Evolutionary conservation across 257 asterid species (phyloP).

Genomic region (Solanum sitiens): DNA sequence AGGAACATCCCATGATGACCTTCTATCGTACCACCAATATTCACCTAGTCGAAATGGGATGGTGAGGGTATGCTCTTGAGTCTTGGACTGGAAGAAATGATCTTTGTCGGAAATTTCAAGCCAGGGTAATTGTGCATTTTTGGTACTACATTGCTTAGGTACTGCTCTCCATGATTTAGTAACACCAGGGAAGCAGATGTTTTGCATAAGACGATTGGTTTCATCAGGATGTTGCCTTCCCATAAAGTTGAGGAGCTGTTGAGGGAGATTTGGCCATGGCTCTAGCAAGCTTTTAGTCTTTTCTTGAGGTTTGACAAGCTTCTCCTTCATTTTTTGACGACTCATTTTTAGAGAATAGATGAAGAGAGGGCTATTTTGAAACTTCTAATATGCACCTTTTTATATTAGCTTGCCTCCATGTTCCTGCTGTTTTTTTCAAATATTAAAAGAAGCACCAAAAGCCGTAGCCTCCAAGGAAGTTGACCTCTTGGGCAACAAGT

Average conservation of each 20-base stretch:
- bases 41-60: conserved; percentile 2
- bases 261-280: conserved; percentile 1
- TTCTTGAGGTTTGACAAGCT: background rate
- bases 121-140: background rate
- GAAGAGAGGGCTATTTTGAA: background rate
- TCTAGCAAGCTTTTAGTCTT: background rate
- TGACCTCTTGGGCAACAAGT: background rate
- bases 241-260: background rate
- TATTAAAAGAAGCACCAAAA: background rate
- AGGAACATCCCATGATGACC: background rate
- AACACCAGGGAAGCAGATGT: background rate
- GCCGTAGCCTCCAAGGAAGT: background rate
- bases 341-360: background rate
- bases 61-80: background rate
- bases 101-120: conserved; percentile 8
- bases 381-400: background rate
- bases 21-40: background rate
- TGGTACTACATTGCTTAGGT: conserved; percentile 3
- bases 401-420: background rate
- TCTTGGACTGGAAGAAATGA: background rate
- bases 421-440: background rate
- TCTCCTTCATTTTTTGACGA: background rate
- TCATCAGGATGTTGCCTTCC: background rate
- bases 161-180: background rate
- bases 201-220: background rate